Percentiles rank a stretch among this genome's conserved stretches.
phyloP scores from a whole-genome alignment of 768 basidiomycete species.

The Suillus placidus region DNA sequence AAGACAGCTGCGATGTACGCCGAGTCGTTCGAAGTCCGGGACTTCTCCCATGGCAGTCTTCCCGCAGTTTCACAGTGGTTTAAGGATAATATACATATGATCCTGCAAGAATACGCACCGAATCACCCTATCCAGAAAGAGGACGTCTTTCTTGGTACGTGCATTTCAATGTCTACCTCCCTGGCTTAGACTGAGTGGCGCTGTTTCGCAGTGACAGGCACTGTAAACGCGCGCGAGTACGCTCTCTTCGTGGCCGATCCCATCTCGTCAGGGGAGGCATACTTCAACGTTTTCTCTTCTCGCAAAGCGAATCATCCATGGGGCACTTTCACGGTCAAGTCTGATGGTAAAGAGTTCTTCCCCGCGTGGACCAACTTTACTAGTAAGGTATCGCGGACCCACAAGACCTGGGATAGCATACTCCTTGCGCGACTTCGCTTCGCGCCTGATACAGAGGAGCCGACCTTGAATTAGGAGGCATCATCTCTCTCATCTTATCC shows the following conservation, averaged over 20 bases:
- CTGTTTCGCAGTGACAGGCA: conserved; percentile 57
- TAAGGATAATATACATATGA: conserved; percentile 62
- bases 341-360: conserved; percentile 42
- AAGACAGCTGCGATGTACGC: conserved; percentile 68
- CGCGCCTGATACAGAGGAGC: conserved; percentile 59
- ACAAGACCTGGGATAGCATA: conserved; percentile 54
- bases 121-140: conserved; percentile 55
- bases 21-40: conserved; percentile 70
- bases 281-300: conserved; percentile 68
- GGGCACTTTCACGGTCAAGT: conserved; percentile 74
- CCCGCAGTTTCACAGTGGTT: conserved; percentile 76
- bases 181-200: neutral
- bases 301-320: conserved; percentile 60
- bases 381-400: conserved; percentile 55
- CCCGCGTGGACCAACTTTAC: conserved; percentile 39
- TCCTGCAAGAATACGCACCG: conserved; percentile 56
- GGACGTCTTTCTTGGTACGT: conserved; percentile 54
- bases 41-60: conserved; percentile 52
- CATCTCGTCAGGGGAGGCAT: conserved; percentile 63
- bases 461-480: conserved; percentile 42
- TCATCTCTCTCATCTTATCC: neutral
- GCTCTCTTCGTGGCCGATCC: conserved; percentile 75
- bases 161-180: neutral
- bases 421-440: conserved; percentile 70
- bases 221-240: conserved; percentile 70